Percentiles rank a stretch among this genome's conserved stretches.
phyloP scores from a whole-genome alignment of 129 eudicot genomes.

The Flaveria robusta region DNA sequence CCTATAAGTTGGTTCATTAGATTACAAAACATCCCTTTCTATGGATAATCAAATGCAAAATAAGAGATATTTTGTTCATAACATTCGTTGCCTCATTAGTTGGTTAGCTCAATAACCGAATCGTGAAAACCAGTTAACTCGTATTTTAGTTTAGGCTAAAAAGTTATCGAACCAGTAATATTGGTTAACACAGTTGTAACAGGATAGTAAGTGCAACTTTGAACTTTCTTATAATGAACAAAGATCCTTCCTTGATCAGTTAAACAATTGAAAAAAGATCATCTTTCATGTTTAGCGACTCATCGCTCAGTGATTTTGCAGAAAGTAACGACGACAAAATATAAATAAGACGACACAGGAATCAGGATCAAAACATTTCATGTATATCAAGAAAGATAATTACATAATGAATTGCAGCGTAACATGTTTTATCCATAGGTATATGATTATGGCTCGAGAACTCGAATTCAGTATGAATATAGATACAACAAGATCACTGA shows the following conservation, averaged over 20 bases:
- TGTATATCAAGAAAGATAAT: slow-evolving; percentile 32
- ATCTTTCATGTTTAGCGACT: slow-evolving; percentile 2
- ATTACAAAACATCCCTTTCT: no score
- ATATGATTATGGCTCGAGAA: slow-evolving; percentile 6
- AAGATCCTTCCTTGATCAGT: no score
- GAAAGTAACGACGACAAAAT: slow-evolving; percentile 1
- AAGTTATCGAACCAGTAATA: not conserved
- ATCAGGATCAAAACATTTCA: slow-evolving; percentile 23
- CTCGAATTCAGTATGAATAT: slow-evolving; percentile 23
- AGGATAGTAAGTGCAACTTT: no score
- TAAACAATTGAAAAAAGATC: not conserved
- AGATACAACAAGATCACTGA: slow-evolving; percentile 27
- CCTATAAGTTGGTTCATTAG: no score
- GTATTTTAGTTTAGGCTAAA: not conserved
- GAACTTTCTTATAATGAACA: no score
- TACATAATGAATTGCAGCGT: slow-evolving; percentile 25
- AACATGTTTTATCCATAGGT: slow-evolving; percentile 22
- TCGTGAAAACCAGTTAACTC: not conserved
- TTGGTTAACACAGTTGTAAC: not conserved
- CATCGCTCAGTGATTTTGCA: not conserved
- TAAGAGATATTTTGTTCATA: no score
- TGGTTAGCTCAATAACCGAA: no score
- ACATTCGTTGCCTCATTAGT: no score
- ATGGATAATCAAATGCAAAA: no score
- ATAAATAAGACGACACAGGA: slow-evolving; percentile 15